Evolutionary conservation across 2,329 filamentous ascomycete genomes (phyloP), one percentile per base, ranked within the genome.

Genomic region (Sporothrix humicola): DNA sequence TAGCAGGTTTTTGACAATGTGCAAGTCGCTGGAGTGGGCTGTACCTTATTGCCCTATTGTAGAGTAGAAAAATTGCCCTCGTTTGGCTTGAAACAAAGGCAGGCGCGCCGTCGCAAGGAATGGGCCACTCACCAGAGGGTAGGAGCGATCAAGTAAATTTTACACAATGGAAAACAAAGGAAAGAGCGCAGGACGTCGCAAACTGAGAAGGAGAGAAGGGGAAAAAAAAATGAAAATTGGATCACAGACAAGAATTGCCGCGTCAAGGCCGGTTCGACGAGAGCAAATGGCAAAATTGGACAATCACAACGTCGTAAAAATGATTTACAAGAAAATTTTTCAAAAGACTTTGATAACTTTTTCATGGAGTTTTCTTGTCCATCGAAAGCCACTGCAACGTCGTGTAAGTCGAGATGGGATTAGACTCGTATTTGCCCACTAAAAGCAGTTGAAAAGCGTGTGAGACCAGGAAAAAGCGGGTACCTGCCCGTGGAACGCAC

Each of bases 331-430:
- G 15, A 48, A 0, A 48, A 48, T 48, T 48, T 48, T 48, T 48
- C 12, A 12, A 48, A 3, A 7, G 12, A 17, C 5, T 48, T 48
- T 48, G 10, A 7, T 48, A 37, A 7, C 4, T 37, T 37, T 37
- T 37, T 37, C 31, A 7, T 37, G 31, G 7, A 37, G 31, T 50
- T 52, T 52, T 68, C 23, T 31, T 46, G 63, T 52, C 63, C 13
- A n/a, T n/a, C 52, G 7, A 37, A 37, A 37, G 31, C n/a, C 44
- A 15, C 15, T 68, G 65, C 13, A 68, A 52, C 44, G 17, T 20
- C 66, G 66, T 69, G 66, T 54, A 69, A 69, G 66, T 69, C 46
- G 26, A 12, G 20, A 52, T 2, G 17, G 58, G 26, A 42, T 56
- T 56, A 23, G 20, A 56, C 52, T 56, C 52, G 20, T 56, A 50